These are phyloP conservation scores for Baorangia bicolor DNA, from an alignment of 768 basidiomycete genomes.

Conservation along the genomic window DNA sequence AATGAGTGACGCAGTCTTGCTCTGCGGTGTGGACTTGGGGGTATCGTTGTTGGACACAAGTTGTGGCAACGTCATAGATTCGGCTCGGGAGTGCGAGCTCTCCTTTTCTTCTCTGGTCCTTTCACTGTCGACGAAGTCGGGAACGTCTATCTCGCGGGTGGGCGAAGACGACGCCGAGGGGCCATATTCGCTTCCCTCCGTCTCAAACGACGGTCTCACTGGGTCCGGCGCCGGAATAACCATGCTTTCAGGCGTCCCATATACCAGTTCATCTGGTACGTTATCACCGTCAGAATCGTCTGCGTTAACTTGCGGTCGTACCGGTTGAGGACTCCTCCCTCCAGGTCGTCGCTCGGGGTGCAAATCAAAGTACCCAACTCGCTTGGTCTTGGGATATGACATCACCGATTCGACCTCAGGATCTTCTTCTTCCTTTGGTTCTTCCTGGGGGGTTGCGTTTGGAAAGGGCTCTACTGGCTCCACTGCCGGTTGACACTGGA, in stretches of 20 bases:
- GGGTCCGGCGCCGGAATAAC: slow-evolving; percentile 20
- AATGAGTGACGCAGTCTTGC: slow-evolving; percentile 76
- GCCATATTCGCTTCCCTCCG: slow-evolving; percentile 34
- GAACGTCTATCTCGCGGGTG: slow-evolving; percentile 30
- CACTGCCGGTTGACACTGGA: slow-evolving; percentile 22
- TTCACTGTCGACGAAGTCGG: slow-evolving; percentile 28
- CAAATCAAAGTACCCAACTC: slow-evolving; percentile 73
- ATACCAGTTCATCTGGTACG: slow-evolving; percentile 35
- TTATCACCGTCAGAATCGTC: slow-evolving; percentile 37
- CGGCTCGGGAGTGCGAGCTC: slow-evolving; percentile 25
- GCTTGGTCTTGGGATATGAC: slow-evolving; percentile 35
- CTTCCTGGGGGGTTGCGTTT: slow-evolving; percentile 24
- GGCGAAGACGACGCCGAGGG: slow-evolving; percentile 31
- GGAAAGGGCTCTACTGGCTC: slow-evolving; percentile 15
- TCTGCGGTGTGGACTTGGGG: slow-evolving; percentile 32
- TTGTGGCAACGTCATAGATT: slow-evolving; percentile 30
- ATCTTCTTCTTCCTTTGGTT: slow-evolving; percentile 42
- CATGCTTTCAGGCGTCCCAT: slow-evolving; percentile 25
- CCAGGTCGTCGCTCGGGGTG: slow-evolving; percentile 68
- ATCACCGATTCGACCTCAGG: slow-evolving; percentile 45
- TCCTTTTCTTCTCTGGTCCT: slow-evolving; percentile 24
- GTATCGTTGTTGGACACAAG: slow-evolving; percentile 8
- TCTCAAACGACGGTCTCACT: slow-evolving; percentile 34
- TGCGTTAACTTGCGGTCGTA: slow-evolving; percentile 28
- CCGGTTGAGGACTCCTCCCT: slow-evolving; percentile 11